Evolutionary conservation across 768 basidiomycete species (phyloP).

Genomic region (Xanthoconium stramineum): DNA sequence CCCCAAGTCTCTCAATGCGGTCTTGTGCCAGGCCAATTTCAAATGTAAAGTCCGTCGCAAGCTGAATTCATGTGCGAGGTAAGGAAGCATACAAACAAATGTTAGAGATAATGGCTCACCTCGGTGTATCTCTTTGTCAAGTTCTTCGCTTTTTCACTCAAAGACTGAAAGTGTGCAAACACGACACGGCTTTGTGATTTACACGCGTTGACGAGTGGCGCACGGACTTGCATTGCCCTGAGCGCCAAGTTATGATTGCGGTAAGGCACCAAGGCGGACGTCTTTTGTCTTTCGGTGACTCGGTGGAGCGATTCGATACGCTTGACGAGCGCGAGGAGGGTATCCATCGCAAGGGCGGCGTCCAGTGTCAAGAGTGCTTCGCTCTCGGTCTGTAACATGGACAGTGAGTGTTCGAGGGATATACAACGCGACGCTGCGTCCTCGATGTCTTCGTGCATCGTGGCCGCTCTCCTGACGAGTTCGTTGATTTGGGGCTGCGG

Average conservation of each 20-base stretch:
- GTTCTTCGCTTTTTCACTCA: slow-evolving; percentile 7
- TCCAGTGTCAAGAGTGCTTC: slow-evolving; percentile 1
- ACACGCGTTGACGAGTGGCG: slow-evolving; percentile 3
- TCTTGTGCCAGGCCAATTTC: neutral
- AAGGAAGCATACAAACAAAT: neutral
- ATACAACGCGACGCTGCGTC: neutral
- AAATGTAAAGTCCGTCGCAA: slow-evolving; percentile 14
- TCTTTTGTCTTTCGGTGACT: neutral
- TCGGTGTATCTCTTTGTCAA: slow-evolving; percentile 7
- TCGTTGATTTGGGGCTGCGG: neutral
- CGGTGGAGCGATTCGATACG: slow-evolving; percentile 7
- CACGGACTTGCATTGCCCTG: neutral
- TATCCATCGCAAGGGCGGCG: slow-evolving; percentile 5
- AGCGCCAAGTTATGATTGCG: slow-evolving; percentile 2
- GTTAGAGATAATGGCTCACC: neutral
- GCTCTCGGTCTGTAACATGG: neutral
- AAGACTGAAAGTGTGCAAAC: neutral
- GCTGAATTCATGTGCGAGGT: neutral
- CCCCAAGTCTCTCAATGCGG: neutral
- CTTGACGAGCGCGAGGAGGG: slow-evolving; percentile 2
- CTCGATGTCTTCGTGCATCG: slow-evolving; percentile 7
- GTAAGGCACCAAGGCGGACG: neutral
- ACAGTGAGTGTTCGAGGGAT: slow-evolving; percentile 2
- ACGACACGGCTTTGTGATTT: slow-evolving; percentile 8
- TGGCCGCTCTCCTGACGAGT: neutral